A percentile compares a stretch with the other conserved stretches of the same genome.
Conservation (phyloP, 73 alveolate genomes). For the Halteria grandinella region DNA sequence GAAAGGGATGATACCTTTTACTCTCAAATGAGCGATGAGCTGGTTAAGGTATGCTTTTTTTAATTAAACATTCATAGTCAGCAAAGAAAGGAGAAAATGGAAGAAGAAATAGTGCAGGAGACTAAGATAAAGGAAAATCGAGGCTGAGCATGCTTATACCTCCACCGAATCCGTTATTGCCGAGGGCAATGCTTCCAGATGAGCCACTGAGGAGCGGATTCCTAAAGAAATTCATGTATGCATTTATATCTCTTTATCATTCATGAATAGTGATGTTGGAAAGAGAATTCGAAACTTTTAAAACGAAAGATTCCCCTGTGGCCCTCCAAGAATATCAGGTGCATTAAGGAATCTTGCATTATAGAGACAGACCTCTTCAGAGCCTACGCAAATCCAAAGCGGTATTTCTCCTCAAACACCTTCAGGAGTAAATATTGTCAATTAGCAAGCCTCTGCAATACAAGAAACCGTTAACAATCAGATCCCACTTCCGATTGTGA, state of each 20-base stretch:
- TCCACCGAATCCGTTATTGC: slow-evolving; percentile 45
- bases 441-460: neutral
- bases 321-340: neutral
- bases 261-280: slow-evolving; percentile 19
- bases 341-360: neutral
- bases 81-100: neutral
- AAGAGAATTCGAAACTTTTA: neutral
- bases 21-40: neutral
- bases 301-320: slow-evolving; percentile 16
- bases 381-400: neutral
- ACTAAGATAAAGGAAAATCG: neutral
- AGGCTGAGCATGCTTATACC: neutral
- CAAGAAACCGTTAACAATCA: neutral
- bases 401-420: neutral
- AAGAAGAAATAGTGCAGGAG: neutral
- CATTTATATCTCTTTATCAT: neutral
- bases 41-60: neutral
- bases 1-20: neutral
- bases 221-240: slow-evolving; percentile 9
- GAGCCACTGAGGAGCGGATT: slow-evolving; percentile 48
- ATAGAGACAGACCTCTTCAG: neutral
- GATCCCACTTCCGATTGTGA: too few relatives aligned
- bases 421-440: neutral
- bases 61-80: neutral
- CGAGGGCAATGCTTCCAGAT: neutral